Evolutionary conservation across 768 basidiomycete species (phyloP).

Genomic region (Xerocomus potaroensis): DNA sequence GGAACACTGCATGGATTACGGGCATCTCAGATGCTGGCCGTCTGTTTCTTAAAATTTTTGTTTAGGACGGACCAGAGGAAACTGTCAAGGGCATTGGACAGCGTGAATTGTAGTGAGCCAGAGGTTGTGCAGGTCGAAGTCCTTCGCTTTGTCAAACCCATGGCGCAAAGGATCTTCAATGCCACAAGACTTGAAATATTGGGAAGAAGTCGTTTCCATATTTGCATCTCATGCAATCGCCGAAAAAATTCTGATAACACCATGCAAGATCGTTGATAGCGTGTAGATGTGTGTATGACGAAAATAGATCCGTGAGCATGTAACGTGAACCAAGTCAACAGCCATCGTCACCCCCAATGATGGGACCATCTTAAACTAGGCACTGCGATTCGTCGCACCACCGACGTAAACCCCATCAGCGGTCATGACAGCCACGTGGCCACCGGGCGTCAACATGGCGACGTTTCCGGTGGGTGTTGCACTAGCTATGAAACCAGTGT

Average conservation of each 20-base stretch:
- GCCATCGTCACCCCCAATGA: background rate
- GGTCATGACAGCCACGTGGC: conserved; percentile 29
- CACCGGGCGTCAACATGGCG: conserved; percentile 31
- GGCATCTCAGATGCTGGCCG: too few species aligned
- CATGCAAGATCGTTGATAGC: conserved; percentile 10
- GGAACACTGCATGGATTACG: too few species aligned
- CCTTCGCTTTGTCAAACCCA: too few species aligned
- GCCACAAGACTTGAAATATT: background rate
- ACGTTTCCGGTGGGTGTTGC: conserved; percentile 24
- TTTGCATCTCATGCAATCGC: background rate
- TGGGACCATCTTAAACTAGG: background rate
- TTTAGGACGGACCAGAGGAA: too few species aligned
- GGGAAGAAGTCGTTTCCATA: too few species aligned
- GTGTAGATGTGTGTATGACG: conserved; percentile 19
- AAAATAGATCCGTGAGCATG: conserved; percentile 24
- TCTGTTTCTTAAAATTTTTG: too few species aligned
- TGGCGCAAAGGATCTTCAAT: background rate
- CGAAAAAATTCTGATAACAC: background rate
- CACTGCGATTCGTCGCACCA: conserved; percentile 12
- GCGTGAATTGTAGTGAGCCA: too few species aligned
- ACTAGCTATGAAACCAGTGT: conserved; percentile 27
- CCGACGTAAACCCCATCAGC: conserved; percentile 31
- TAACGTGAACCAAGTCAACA: background rate
- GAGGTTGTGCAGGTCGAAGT: too few species aligned
- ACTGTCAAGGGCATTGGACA: too few species aligned